Conservation (phyloP, 352 stramenopile genomes). For the Globisporangium nodosum region DNA sequence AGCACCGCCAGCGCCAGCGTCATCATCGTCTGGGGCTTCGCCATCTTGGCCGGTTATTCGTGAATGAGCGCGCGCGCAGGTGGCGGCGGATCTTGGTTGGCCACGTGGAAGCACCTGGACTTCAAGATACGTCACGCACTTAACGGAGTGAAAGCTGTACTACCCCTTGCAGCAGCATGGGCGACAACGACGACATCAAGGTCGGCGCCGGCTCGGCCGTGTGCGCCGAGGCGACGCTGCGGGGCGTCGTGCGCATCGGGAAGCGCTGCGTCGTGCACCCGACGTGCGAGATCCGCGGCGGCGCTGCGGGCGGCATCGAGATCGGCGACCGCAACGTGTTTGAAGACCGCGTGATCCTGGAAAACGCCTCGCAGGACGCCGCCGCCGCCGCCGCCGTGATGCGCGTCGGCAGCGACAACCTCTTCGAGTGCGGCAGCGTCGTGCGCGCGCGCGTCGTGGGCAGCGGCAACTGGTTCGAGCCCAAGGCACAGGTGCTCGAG, state of each 20-base stretch:
- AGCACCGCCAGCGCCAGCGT: constrained; percentile 14
- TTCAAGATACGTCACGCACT: no score
- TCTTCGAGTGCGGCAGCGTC: constrained; percentile 78
- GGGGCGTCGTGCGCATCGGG: constrained; percentile 34
- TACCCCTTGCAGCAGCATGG: no score
- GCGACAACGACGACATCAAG: constrained; percentile 8
- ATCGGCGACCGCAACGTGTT: constrained; percentile 71
- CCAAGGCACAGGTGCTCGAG: constrained; percentile 37
- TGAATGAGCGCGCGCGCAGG: not conserved
- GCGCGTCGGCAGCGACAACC: constrained; percentile 53
- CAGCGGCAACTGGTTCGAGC: constrained; percentile 72
- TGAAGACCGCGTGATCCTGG: constrained; percentile 53
- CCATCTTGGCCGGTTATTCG: constrained; percentile 1
- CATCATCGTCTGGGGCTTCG: constrained; percentile 15
- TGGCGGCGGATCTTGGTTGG: no score
- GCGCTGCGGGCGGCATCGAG: constrained; percentile 22
- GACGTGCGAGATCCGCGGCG: constrained; percentile 24
- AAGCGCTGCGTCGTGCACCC: constrained; percentile 45
- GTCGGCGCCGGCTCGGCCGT: constrained; percentile 32
- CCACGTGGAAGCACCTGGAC: no score
- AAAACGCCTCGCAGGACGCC: constrained; percentile 3
- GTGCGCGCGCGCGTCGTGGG: constrained; percentile 51
- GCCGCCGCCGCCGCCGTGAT: constrained; percentile 20
- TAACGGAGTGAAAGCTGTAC: not conserved
- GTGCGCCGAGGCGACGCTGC: constrained; percentile 42